Base-by-base conservation (phyloP, 1,139 yeast species). In the Candida sp. region DNA sequence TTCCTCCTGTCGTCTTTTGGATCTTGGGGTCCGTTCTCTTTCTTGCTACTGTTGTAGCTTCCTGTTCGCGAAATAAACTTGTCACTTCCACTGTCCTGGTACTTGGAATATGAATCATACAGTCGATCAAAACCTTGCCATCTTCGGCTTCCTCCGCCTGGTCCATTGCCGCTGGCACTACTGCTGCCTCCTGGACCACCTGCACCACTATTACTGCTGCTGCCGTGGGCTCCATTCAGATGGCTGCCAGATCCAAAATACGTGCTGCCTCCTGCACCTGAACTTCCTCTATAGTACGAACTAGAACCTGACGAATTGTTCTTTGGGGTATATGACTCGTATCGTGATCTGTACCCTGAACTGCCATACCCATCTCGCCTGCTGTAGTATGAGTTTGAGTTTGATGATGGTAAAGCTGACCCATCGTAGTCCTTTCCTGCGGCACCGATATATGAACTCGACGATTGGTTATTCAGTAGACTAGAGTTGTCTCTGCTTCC, bases 91-190 rank as follows among this genome's bases (percentile, higher is more conserved):
- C 42, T 33, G 31, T 49, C 50, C 25, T 32, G 53, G 45, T 48
- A 48, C 34, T 52, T 52, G 6, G 57, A 41, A 41, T 54, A 58
- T 3, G 59, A 56, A 28, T 60, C 63, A 42, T 60, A 59, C 43
- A 28, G 43, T 49, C 61, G 48, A 39, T 52, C 55, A 35, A 37
- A 42, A 3, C 37, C 42, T 33, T 47, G 55, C 37, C 57, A 45
- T 51, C 57, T 48, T 34, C 50, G 46, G 26, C 17, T 37, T 46
- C 54, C 42, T 34, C 49, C 48, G 12, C 22, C 30, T 23, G 27
- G 4, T 7, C 23, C 30, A 4, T 22, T 31, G 26, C 17, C 38
- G 22, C 47, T 34, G 5, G 5, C 23, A 17, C 12, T 38, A 12
- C 17, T 25, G n/a, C 6, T 12, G 12, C 22, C 25, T 26, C 49